Conservation (phyloP, 495 filamentous ascomycete genomes). For the Penicillium maclennaniae region DNA sequence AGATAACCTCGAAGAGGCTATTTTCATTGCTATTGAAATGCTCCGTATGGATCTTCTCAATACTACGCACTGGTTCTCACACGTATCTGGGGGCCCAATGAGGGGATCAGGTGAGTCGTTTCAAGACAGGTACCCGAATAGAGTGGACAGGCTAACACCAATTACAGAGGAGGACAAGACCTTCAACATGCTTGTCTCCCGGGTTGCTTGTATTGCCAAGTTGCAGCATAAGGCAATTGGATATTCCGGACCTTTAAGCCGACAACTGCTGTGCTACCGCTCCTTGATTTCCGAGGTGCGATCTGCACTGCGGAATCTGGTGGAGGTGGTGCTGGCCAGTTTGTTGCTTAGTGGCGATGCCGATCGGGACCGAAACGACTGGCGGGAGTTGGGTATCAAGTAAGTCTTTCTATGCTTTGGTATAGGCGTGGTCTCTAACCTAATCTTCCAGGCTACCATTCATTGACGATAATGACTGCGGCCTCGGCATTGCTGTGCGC, state of each 20-base stretch:
- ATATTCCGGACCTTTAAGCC: slow-evolving; percentile 91
- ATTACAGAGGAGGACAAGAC: slow-evolving; percentile 57
- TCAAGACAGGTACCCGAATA: not conserved
- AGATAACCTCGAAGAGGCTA: slow-evolving; percentile 55
- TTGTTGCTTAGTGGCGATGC: slow-evolving; percentile 77
- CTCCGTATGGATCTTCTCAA: slow-evolving; percentile 75
- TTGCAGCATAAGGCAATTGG: slow-evolving; percentile 80
- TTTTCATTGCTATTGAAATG: slow-evolving; percentile 77
- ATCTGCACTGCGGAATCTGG: slow-evolving; percentile 68
- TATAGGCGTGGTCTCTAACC: slow-evolving; percentile 2
- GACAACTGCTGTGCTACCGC: slow-evolving; percentile 82
- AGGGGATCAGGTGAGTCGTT: slow-evolving; percentile 50
- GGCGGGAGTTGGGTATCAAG: slow-evolving; percentile 66
- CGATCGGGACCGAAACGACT: slow-evolving; percentile 65
- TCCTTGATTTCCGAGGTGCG: slow-evolving; percentile 78
- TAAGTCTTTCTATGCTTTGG: slow-evolving; percentile 39
- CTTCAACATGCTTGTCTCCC: slow-evolving; percentile 74
- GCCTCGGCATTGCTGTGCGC: slow-evolving; percentile 84
- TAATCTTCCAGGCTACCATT: slow-evolving; percentile 72
- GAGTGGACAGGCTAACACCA: not conserved
- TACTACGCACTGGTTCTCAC: slow-evolving; percentile 52
- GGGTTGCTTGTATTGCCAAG: slow-evolving; percentile 76
- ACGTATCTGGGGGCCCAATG: slow-evolving; percentile 57
- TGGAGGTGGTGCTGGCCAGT: slow-evolving; percentile 74
- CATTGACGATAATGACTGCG: slow-evolving; percentile 75